Conservation (phyloP, 2,329 filamentous ascomycete genomes). For the Penicillium fuscoglaucum region DNA sequence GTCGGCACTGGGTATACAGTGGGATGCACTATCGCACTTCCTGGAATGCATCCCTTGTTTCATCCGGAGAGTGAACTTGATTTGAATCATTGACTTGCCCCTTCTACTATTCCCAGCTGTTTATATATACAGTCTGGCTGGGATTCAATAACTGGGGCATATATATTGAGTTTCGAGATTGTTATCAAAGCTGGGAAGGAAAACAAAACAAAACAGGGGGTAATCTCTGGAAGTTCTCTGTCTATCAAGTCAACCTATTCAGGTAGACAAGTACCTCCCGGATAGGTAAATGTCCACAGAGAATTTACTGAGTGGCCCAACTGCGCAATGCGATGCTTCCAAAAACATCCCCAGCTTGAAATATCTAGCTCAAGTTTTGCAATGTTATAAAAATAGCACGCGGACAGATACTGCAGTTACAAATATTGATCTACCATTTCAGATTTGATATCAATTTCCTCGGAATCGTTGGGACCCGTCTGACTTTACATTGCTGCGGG, state of each 20-base stretch:
- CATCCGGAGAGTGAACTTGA: constrained; percentile 26
- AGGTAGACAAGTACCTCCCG: neutral
- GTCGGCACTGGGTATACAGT: constrained; percentile 24
- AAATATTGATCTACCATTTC: neutral
- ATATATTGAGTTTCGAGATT: neutral
- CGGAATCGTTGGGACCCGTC: neutral
- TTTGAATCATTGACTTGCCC: neutral
- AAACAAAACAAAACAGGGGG: neutral
- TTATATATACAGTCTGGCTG: neutral
- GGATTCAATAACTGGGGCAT: constrained; percentile 8
- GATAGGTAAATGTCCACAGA: neutral
- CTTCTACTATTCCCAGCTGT: constrained; percentile 15
- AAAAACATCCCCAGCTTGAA: neutral
- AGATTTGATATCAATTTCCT: neutral
- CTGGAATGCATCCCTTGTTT: constrained; percentile 28
- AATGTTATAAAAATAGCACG: neutral
- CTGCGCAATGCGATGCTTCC: neutral
- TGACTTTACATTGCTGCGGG: neutral
- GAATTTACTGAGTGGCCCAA: neutral
- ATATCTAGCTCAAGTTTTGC: neutral
- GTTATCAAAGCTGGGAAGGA: neutral
- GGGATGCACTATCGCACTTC: constrained; percentile 21
- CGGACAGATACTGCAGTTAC: neutral
- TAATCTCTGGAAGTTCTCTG: neutral
- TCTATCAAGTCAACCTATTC: neutral